Percentiles rank a stretch among this genome's conserved stretches.
These are phyloP conservation scores for Salix arbutifolia DNA, from an alignment of 345 rosid genomes.

Conservation along the genomic window DNA sequence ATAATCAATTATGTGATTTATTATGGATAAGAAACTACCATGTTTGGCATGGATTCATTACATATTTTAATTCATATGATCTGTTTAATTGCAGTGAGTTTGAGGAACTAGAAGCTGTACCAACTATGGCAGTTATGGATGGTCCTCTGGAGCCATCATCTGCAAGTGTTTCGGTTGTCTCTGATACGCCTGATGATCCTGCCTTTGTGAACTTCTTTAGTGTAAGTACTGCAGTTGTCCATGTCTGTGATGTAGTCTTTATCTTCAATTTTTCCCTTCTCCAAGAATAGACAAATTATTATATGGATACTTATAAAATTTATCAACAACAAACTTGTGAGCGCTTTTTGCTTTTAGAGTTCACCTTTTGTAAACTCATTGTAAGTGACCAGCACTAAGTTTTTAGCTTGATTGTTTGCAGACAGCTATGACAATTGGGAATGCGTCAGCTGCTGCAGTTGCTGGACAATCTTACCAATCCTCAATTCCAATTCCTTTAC, in stretches of 20 bases:
- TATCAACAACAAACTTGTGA: neutral
- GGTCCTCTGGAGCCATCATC: slow-evolving; percentile 85
- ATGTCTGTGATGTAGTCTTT: neutral
- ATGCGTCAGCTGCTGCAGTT: slow-evolving; percentile 34
- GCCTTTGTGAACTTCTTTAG: slow-evolving; percentile 84
- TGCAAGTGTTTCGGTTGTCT: slow-evolving; percentile 30
- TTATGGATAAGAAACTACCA: no score
- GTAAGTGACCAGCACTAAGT: neutral
- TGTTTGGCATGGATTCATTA: no score
- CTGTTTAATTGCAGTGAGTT: slow-evolving; percentile 54
- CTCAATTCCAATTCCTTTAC: slow-evolving; percentile 35
- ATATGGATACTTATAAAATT: no score
- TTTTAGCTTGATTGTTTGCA: slow-evolving; percentile 37
- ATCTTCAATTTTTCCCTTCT: neutral
- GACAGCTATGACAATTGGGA: slow-evolving; percentile 60
- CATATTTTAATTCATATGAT: neutral
- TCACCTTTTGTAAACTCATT: neutral
- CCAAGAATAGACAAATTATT: neutral
- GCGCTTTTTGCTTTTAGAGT: neutral
- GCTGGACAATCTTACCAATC: slow-evolving; percentile 49
- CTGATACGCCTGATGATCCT: slow-evolving; percentile 70
- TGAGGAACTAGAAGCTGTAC: slow-evolving; percentile 92
- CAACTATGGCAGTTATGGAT: slow-evolving; percentile 85
- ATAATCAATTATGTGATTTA: no score
- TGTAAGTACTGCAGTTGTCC: slow-evolving; percentile 35